These are phyloP conservation scores for Harringtonia lauricola DNA, from an alignment of 2,329 filamentous ascomycete genomes.

Conservation along the genomic window DNA sequence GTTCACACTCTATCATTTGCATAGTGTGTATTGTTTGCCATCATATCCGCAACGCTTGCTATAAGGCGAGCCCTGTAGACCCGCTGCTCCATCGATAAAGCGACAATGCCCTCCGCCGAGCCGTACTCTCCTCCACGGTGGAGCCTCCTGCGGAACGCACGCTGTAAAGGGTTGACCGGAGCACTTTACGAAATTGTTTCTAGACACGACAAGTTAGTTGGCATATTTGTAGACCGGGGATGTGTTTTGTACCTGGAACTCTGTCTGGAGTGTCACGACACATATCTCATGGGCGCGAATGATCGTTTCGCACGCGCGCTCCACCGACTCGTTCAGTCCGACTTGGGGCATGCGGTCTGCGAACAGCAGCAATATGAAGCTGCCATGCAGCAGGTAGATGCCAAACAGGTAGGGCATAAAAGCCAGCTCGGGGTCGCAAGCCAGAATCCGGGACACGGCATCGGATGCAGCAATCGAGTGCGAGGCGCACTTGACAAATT, in stretches of 20 bases:
- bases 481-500: conserved; percentile 32
- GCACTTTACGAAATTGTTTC: conserved; percentile 43
- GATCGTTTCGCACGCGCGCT: conserved; percentile 37
- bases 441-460: conserved; percentile 32
- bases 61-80: background rate
- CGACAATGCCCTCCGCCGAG: conserved; percentile 35
- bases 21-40: no score
- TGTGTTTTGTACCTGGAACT: conserved; percentile 26
- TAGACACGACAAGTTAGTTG: conserved; percentile 12
- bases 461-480: conserved; percentile 35
- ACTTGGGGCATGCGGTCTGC: conserved; percentile 37
- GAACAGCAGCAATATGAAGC: conserved; percentile 36
- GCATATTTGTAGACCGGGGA: background rate
- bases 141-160: conserved; percentile 23
- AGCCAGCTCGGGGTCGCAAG: conserved; percentile 34
- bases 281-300: conserved; percentile 39
- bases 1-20: no score
- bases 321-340: conserved; percentile 30
- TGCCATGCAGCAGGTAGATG: conserved; percentile 39
- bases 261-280: conserved; percentile 36
- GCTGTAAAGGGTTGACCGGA: conserved; percentile 35
- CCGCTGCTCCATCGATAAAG: conserved; percentile 36
- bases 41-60: background rate
- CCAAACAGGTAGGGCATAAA: conserved; percentile 43
- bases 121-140: conserved; percentile 31